Conservation (phyloP, 1,139 yeast species). For the Kazachstania sp. region DNA sequence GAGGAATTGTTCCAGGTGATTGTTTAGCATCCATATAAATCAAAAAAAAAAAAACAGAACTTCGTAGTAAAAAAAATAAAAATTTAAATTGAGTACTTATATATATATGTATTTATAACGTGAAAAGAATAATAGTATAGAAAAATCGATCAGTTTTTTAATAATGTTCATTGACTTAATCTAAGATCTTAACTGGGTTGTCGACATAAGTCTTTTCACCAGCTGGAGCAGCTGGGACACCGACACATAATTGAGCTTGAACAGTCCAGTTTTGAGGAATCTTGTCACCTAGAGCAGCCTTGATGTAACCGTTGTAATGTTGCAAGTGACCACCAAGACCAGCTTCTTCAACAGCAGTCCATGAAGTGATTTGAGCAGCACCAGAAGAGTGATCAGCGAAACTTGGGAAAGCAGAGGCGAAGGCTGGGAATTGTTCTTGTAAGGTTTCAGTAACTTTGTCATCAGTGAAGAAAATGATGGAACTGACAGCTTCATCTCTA, state of each 20-base stretch:
- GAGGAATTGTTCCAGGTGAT: conserved; percentile 35
- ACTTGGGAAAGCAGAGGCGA: conserved; percentile 37
- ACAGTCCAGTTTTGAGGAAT: conserved; percentile 37
- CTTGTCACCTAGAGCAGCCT: conserved; percentile 33
- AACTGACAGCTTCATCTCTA: conserved; percentile 39
- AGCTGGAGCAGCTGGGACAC: conserved; percentile 33
- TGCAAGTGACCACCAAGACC: conserved; percentile 42
- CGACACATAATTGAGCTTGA: conserved; percentile 41
- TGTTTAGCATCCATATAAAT: conserved; percentile 20
- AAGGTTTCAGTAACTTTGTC: conserved; percentile 31
- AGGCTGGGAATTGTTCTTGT: conserved; percentile 36
- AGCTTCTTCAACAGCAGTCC: conserved; percentile 38
- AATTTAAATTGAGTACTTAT: not conserved
- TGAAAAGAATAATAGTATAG: not conserved
- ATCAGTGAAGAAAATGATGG: conserved; percentile 41
- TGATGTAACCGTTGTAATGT: conserved; percentile 39
- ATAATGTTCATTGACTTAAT: conserved; percentile 6
- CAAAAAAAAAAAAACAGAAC: not conserved
- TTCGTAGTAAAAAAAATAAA: not conserved
- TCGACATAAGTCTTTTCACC: conserved; percentile 33
- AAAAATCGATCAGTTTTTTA: not conserved
- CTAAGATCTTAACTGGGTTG: conserved; percentile 32
- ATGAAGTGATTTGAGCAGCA: conserved; percentile 38
- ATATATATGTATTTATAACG: not conserved
- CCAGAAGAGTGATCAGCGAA: conserved; percentile 41